Base-by-base conservation (phyloP, 495 filamentous ascomycete species). In the Filosporella fistucella region DNA sequence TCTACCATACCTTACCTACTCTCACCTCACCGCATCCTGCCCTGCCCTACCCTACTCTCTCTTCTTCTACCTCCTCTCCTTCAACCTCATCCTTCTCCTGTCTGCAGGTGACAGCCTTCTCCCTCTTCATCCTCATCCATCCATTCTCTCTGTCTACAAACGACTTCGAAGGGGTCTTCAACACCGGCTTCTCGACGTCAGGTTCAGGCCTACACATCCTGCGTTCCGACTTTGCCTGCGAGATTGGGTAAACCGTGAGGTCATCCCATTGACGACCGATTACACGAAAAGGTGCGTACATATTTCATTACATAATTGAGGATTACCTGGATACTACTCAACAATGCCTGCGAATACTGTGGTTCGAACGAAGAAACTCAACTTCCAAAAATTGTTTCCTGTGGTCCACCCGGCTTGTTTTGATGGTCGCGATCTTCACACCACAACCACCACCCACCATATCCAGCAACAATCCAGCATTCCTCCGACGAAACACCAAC, bases 161-260 rank as follows among this genome's bases (percentile, higher is more conserved):
- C 39, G 28, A 25, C 47, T 29, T 45, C 41, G 33, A 39, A 23
- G 33, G 25, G 26, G 23, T 21, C 32, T 29, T n/a, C 32, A 39
- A 28, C 11, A 10, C 21, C 30, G 8, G n/a, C 24, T 26, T 17
- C 29, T 28, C 47, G 38, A 43, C 47, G 38, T 51, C 40, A 51
- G 48, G 41, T 14, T 13, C 48, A 49, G 48, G 42, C 40, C 48
- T 51, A 51, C 48, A 51, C 17, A 43, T 45, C 48, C 48, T 51
- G 48, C 24, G 6, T 29, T 42, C 38, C 32, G 29, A 29, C 29
- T 51, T 44, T 30, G 22, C 4, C 21, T 23, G 32, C 9, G 29
- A 30, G 48, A 35, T 36, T 34, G 33, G 44, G 29, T 22, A 20
- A 23, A 28, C 23, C 30, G 25, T 11, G 22, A 25, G 16, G 16